phyloP scores from a whole-genome alignment of 768 basidiomycete species.

The Dictyophora rubrovolvata region DNA sequence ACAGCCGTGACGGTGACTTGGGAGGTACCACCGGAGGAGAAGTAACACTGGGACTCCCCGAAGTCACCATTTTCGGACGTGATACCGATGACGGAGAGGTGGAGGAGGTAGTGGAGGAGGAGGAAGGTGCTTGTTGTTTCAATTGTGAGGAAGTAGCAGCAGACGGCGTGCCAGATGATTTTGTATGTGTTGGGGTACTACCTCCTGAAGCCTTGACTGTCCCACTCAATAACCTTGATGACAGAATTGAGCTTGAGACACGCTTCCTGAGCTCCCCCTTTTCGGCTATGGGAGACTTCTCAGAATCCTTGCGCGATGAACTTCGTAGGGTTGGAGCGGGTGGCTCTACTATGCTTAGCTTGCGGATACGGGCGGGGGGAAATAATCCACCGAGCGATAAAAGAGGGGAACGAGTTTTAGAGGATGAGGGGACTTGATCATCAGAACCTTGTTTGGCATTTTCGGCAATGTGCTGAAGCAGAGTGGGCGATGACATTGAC shows the following conservation, averaged over 20 bases:
- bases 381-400: background rate
- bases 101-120: no score
- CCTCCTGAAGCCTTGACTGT: background rate
- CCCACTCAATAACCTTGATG: background rate
- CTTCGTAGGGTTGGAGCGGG: background rate
- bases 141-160: background rate
- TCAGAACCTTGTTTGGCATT: background rate
- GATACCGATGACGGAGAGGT: background rate
- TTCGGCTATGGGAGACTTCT: background rate
- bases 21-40: background rate
- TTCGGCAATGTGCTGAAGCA: background rate
- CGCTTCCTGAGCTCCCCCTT: background rate
- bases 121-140: background rate
- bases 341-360: background rate
- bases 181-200: background rate
- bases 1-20: background rate
- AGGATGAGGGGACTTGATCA: background rate
- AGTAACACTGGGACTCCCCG: background rate
- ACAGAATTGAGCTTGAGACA: background rate
- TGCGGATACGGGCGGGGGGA: background rate
- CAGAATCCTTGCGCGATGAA: background rate
- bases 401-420: background rate
- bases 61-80: background rate
- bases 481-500: conserved; percentile 8
- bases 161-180: background rate